Evolutionary conservation across 129 eudicot genomes (phyloP).

Genomic region (Lactuca sativa): DNA sequence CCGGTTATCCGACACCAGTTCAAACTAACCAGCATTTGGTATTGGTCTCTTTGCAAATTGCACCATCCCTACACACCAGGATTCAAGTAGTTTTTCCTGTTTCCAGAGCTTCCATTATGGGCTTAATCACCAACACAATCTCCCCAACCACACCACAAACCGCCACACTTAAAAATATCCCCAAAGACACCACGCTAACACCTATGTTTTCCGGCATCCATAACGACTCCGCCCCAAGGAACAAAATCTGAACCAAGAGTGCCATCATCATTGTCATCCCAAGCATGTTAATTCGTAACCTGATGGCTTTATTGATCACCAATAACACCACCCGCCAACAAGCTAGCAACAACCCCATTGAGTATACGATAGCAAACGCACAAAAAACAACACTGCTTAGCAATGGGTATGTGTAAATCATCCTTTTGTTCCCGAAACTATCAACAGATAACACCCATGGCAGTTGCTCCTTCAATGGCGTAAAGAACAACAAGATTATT

Average conservation of each 20-base stretch:
- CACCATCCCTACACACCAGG: neutral
- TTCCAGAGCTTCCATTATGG: constrained; percentile 51
- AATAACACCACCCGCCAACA: constrained; percentile 57
- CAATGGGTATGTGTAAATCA: constrained; percentile 59
- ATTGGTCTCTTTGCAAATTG: neutral
- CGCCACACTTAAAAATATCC: constrained; percentile 34
- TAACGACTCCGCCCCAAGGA: constrained; percentile 35
- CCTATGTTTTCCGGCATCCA: constrained; percentile 37
- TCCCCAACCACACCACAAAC: constrained; percentile 45
- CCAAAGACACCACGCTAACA: constrained; percentile 25
- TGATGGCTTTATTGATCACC: constrained; percentile 58
- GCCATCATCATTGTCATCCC: constrained; percentile 40
- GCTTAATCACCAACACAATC: constrained; percentile 57
- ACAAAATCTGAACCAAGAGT: constrained; percentile 42
- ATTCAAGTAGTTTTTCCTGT: constrained; percentile 29
- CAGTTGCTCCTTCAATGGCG: constrained; percentile 34
- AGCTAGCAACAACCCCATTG: constrained; percentile 43
- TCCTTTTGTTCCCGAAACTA: constrained; percentile 13
- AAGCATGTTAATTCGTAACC: constrained; percentile 40
- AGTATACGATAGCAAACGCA: constrained; percentile 47
- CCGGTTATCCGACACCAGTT: no score
- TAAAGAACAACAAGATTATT: constrained; percentile 30
- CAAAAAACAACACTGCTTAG: constrained; percentile 39
- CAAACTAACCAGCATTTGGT: neutral
- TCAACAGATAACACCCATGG: constrained; percentile 37